These are phyloP conservation scores for Thelonectria discophora DNA, from an alignment of 2,329 filamentous ascomycete genomes.

Conservation along the genomic window DNA sequence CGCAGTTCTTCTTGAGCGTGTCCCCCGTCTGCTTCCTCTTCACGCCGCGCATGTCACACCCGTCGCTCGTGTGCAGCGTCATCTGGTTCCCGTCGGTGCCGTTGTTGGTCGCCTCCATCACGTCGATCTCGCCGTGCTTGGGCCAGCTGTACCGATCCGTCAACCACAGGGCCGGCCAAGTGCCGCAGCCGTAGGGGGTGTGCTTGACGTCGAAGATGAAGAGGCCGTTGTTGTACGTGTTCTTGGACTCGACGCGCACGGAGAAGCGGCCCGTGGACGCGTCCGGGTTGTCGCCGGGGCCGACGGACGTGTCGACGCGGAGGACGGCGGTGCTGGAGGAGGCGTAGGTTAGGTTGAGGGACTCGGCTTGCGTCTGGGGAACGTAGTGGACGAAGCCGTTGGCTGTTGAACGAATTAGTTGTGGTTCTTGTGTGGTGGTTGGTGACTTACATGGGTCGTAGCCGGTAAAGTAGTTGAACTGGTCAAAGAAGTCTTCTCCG, in stretches of 20 bases:
- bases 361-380: conserved; percentile 50
- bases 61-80: conserved; percentile 65
- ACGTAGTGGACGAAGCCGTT: conserved; percentile 65
- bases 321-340: conserved; percentile 62
- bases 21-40: conserved; percentile 63
- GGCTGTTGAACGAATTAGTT: conserved; percentile 44
- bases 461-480: conserved; percentile 62
- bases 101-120: conserved; percentile 67
- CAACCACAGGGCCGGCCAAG: conserved; percentile 74
- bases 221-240: conserved; percentile 68
- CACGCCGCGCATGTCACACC: conserved; percentile 63
- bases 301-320: conserved; percentile 68
- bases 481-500: conserved; percentile 61
- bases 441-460: conserved; percentile 56
- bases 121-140: conserved; percentile 69
- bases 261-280: conserved; percentile 69
- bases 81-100: conserved; percentile 65
- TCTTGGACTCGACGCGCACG: conserved; percentile 69
- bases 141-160: conserved; percentile 70
- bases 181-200: conserved; percentile 69
- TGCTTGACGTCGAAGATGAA: conserved; percentile 74
- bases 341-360: conserved; percentile 69
- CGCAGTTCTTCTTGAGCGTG: conserved; percentile 56
- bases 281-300: conserved; percentile 55
- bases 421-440: not conserved